Evolutionary conservation across 495 filamentous ascomycete species (phyloP).

Genomic region (Delitschia confertaspora): DNA sequence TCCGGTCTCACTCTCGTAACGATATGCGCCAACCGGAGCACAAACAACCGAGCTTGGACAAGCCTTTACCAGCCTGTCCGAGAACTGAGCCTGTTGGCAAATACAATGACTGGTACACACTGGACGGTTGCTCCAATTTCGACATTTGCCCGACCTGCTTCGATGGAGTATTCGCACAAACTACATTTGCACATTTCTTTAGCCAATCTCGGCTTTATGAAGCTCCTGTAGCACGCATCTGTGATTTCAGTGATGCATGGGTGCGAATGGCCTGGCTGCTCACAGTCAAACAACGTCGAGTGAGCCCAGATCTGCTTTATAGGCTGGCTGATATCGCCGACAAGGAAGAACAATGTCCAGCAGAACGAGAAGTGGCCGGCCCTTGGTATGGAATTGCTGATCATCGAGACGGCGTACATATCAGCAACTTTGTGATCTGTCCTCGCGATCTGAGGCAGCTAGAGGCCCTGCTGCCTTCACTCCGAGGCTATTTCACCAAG

Average conservation of each 20-base stretch:
- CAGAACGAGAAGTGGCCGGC: conserved; percentile 37
- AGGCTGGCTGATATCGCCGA: conserved; percentile 41
- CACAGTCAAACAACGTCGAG: conserved; percentile 47
- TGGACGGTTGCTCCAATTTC: conserved; percentile 46
- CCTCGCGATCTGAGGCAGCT: conserved; percentile 29
- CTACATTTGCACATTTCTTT: conserved; percentile 46
- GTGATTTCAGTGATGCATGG: conserved; percentile 57
- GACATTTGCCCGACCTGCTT: conserved; percentile 60
- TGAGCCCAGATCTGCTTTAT: conserved; percentile 48
- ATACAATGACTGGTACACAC: conserved; percentile 57
- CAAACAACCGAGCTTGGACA: conserved; percentile 5
- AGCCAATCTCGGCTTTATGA: conserved; percentile 39
- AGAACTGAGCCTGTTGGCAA: conserved; percentile 42
- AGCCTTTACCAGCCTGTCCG: conserved; percentile 45
- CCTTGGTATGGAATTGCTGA: conserved; percentile 55
- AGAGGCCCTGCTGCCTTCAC: conserved; percentile 33
- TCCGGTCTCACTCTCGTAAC: conserved; percentile 21
- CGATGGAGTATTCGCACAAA: conserved; percentile 43
- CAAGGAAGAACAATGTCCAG: conserved; percentile 43
- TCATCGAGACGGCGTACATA: conserved; percentile 38
- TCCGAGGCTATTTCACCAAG: conserved; percentile 31
- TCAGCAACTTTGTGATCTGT: conserved; percentile 47
- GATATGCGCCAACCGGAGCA: conserved; percentile 18
- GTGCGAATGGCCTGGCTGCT: conserved; percentile 58
- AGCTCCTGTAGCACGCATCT: conserved; percentile 39